Conservation (phyloP, 306 rosid species). For the Vigna radiata region DNA sequence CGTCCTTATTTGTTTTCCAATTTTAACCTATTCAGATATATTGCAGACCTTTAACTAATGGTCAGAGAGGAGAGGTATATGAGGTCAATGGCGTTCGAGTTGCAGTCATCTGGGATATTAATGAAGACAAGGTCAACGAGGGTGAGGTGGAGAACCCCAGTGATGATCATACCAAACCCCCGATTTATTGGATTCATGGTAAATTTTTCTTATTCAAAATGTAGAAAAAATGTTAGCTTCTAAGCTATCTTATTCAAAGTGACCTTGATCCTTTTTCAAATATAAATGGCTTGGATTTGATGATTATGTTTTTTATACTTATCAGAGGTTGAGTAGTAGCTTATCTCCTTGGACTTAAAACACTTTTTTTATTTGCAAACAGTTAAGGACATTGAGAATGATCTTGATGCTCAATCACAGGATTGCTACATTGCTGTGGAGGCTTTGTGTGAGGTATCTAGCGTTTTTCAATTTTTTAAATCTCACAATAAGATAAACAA, state of each 20-base stretch:
- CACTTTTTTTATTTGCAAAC: slow-evolving; percentile 37
- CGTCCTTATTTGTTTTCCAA: slow-evolving; percentile 6
- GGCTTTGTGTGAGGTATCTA: slow-evolving; percentile 82
- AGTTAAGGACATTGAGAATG: slow-evolving; percentile 86
- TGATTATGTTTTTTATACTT: slow-evolving; percentile 19
- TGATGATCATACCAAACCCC: slow-evolving; percentile 54
- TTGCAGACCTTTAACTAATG: slow-evolving; percentile 81
- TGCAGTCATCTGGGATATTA: slow-evolving; percentile 79
- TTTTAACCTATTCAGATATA: slow-evolving; percentile 41
- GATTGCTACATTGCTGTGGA: slow-evolving; percentile 90
- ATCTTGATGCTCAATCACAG: slow-evolving; percentile 71
- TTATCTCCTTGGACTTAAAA: slow-evolving; percentile 26
- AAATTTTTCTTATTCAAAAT: slow-evolving; percentile 42
- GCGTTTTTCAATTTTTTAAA: slow-evolving; percentile 22
- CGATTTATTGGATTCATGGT: slow-evolving; percentile 89
- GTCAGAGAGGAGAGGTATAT: slow-evolving; percentile 88
- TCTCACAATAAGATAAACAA: slow-evolving; percentile 13
- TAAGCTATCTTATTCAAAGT: neutral
- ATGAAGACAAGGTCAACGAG: slow-evolving; percentile 55
- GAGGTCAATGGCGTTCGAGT: slow-evolving; percentile 84
- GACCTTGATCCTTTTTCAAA: slow-evolving; percentile 21
- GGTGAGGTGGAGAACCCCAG: slow-evolving; percentile 56
- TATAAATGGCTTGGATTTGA: too few species aligned
- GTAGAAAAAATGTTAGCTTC: slow-evolving; percentile 6
- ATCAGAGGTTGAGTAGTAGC: slow-evolving; percentile 28